Conservation (phyloP, 2,329 filamentous ascomycete genomes). For the Microsporum canis region DNA sequence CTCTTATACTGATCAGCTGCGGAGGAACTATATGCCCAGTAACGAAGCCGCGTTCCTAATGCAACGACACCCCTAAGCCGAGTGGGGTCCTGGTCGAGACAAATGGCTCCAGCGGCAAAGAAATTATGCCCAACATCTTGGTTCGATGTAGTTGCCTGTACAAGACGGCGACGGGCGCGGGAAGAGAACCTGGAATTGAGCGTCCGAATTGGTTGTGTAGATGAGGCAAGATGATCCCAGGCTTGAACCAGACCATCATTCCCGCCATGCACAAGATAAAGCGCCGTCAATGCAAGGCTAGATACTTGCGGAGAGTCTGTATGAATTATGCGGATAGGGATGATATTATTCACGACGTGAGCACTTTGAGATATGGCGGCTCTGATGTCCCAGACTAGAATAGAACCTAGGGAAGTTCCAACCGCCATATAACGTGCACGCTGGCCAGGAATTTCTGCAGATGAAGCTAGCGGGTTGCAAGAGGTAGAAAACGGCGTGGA, state of each 20-base stretch:
- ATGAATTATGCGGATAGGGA: slow-evolving; percentile 68
- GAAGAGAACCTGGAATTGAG: slow-evolving; percentile 76
- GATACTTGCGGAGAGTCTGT: slow-evolving; percentile 85
- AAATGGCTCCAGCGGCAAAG: slow-evolving; percentile 71
- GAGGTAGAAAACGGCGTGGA: slow-evolving; percentile 43
- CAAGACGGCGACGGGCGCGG: slow-evolving; percentile 63
- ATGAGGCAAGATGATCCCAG: slow-evolving; percentile 90
- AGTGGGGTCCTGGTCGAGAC: slow-evolving; percentile 77
- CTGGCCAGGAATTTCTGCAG: slow-evolving; percentile 66
- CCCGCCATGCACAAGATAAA: slow-evolving; percentile 86
- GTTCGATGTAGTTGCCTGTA: slow-evolving; percentile 56
- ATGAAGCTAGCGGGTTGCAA: slow-evolving; percentile 27
- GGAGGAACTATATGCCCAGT: slow-evolving; percentile 87
- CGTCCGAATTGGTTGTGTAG: slow-evolving; percentile 64
- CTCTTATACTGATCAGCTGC: slow-evolving; percentile 60
- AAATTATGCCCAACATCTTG: slow-evolving; percentile 62
- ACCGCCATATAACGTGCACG: slow-evolving; percentile 69
- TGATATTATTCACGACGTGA: slow-evolving; percentile 47
- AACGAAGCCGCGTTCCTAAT: slow-evolving; percentile 75
- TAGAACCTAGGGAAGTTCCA: slow-evolving; percentile 65
- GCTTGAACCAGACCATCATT: slow-evolving; percentile 91
- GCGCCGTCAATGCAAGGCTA: slow-evolving; percentile 66
- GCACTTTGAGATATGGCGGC: slow-evolving; percentile 47
- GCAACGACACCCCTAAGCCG: slow-evolving; percentile 75
- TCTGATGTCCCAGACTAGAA: slow-evolving; percentile 78